phyloP scores from a whole-genome alignment of 331 rosid species.

The Acacia pycnantha region DNA sequence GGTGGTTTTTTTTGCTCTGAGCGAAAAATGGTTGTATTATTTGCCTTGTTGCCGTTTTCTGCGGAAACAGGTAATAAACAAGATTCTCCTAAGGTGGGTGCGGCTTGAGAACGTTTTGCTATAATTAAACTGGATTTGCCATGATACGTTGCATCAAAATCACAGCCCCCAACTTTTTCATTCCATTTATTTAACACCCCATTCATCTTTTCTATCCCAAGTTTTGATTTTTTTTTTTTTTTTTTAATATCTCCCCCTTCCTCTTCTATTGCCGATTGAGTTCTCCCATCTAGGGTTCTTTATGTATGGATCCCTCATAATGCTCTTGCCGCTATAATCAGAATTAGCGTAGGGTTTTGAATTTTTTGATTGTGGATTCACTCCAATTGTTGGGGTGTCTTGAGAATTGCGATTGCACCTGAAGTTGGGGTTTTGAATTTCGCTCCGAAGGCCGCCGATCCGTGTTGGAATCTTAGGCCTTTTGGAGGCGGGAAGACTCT shows the following conservation, averaged over 20 bases:
- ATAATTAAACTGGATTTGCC: not conserved
- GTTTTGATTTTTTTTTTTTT: not conserved
- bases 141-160: not conserved
- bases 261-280: not conserved
- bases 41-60: not conserved
- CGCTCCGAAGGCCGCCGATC: slow-evolving; percentile 28
- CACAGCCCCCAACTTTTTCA: not conserved
- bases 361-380: not conserved
- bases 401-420: not conserved
- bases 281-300: slow-evolving; percentile 20
- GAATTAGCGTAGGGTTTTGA: not conserved
- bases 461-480: slow-evolving; percentile 14
- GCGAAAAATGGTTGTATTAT: not conserved
- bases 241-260: too few relatives aligned
- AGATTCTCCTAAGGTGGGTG: not conserved
- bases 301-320: not conserved
- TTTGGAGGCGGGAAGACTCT: slow-evolving; percentile 12
- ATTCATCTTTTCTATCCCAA: not conserved
- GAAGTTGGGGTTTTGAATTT: slow-evolving; percentile 24
- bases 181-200: not conserved
- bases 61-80: not conserved
- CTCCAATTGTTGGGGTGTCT: not conserved
- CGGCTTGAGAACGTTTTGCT: not conserved
- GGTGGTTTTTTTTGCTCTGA: not conserved
- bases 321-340: not conserved